Conservation (phyloP, 129 eudicot genomes). For the Saussurea involucrata region DNA sequence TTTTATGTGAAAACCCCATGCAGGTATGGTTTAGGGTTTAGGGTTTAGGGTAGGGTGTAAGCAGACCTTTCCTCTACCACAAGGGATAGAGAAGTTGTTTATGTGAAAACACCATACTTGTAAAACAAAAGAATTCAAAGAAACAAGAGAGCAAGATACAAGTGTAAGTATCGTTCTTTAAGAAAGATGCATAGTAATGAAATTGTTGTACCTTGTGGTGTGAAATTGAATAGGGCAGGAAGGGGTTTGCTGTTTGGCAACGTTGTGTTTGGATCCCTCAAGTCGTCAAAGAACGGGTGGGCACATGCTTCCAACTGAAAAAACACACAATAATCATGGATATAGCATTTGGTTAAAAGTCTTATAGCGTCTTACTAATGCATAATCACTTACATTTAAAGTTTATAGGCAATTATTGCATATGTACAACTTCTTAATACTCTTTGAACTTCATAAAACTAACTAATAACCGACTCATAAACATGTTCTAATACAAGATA, state of each 20-base stretch:
- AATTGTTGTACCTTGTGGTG: constrained; percentile 61
- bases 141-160: not conserved
- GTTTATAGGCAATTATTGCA: not conserved
- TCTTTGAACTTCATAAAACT: not conserved
- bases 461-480: not conserved
- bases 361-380: not conserved
- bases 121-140: not conserved
- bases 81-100: not conserved
- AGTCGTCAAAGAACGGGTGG: constrained; percentile 83
- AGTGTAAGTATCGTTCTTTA: not conserved
- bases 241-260: constrained; percentile 78
- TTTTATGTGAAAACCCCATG: too few relatives aligned
- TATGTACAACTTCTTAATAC: not conserved
- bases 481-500: not conserved
- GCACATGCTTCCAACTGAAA: constrained; percentile 96
- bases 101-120: not conserved
- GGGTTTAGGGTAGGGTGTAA: too few relatives aligned
- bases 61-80: too few relatives aligned
- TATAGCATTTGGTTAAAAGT: not conserved
- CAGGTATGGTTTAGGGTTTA: too few relatives aligned
- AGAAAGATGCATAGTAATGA: not conserved
- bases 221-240: constrained; percentile 80
- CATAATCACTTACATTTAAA: not conserved
- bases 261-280: constrained; percentile 68
- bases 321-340: not conserved